These are phyloP conservation scores for Medicago arabica DNA, from an alignment of 306 rosid genomes.

Conservation along the genomic window DNA sequence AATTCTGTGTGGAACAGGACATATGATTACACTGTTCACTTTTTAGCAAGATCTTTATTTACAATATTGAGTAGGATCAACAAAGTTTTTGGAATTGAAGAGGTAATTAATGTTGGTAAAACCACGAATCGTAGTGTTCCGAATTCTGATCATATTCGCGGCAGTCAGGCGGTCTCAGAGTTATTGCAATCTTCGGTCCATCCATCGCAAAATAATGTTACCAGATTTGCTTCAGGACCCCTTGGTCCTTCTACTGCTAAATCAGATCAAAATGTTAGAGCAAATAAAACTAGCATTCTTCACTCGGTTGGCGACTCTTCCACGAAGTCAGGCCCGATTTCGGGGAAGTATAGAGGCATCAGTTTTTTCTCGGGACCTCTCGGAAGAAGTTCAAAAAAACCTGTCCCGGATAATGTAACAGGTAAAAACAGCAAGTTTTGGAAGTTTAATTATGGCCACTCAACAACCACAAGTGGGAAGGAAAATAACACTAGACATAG, in stretches of 20 bases:
- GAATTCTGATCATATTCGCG: conserved; percentile 57
- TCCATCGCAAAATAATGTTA: conserved; percentile 52
- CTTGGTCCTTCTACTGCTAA: conserved; percentile 57
- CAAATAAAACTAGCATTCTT: conserved; percentile 53
- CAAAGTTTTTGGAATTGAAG: conserved; percentile 73
- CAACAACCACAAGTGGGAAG: conserved; percentile 53
- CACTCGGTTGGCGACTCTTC: conserved; percentile 69
- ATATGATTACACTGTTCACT: conserved; percentile 70
- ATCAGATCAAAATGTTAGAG: conserved; percentile 50
- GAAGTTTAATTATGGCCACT: conserved; percentile 52
- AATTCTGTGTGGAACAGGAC: conserved; percentile 86
- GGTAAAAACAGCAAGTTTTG: conserved; percentile 64
- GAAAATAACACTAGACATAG: conserved; percentile 57
- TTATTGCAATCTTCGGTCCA: conserved; percentile 67
- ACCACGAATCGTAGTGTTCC: conserved; percentile 46
- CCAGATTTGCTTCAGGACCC: conserved; percentile 94
- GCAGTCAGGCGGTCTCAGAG: conserved; percentile 79
- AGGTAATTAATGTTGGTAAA: conserved; percentile 51
- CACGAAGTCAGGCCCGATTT: conserved; percentile 63
- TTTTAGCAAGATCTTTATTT: conserved; percentile 79
- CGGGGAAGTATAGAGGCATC: conserved; percentile 52
- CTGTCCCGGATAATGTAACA: conserved; percentile 62
- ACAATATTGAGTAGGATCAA: conserved; percentile 77
- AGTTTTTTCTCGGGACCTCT: conserved; percentile 85
- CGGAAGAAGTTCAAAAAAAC: conserved; percentile 54